Base-by-base conservation (phyloP, 306 rosid species). In the Senna tora region DNA sequence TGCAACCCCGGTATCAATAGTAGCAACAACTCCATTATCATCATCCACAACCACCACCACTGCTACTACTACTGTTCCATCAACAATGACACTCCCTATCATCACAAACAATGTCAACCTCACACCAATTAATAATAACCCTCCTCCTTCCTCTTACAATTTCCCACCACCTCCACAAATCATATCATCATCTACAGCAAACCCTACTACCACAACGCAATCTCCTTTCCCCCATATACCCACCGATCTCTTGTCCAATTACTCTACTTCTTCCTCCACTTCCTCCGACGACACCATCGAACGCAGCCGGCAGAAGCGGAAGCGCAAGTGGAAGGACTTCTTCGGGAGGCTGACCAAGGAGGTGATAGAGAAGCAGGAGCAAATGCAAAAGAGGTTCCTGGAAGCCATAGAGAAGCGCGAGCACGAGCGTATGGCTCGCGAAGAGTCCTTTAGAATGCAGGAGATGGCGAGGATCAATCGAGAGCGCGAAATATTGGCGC, bases 241-340 rank as follows among this genome's bases (percentile, higher is more conserved):
- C 0, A 3, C 79, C 9, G 85, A 83, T 56, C 63, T 87, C n/a
- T 9, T 85, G 2, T 86, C 93, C 13, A 84, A 82, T 72, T n/a
- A n/a, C n/a, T 90, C 92, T 0, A 84, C 83, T 2, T 83, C 96
- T 4, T 94, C 96, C 7, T 89, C 97, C 0, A 87, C 93, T 0
- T 87, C 96, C 0, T 89, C 97, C 0, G 97, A 91, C 0, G 92
- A 88, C 5, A 83, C 87, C 4, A 84, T 76, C 8, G 75, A 88
- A 10, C 81, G 83, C 52, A 53, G 81, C 52, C 57, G 81, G 45
- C 74, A 92, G 6, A 86, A 77, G 81, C 74, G 86, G 75, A 91
- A 94, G 81, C 81, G 97, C 20, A 89, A 94, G 34, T 94, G 97
- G 99, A 86, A 84, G 74, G 90, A 88, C 71, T 94, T 94, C 85